Percentiles rank a stretch among this genome's conserved stretches.
Conservation (phyloP, 176 grass and related monocot genomes). For the Paspalum notatum region DNA sequence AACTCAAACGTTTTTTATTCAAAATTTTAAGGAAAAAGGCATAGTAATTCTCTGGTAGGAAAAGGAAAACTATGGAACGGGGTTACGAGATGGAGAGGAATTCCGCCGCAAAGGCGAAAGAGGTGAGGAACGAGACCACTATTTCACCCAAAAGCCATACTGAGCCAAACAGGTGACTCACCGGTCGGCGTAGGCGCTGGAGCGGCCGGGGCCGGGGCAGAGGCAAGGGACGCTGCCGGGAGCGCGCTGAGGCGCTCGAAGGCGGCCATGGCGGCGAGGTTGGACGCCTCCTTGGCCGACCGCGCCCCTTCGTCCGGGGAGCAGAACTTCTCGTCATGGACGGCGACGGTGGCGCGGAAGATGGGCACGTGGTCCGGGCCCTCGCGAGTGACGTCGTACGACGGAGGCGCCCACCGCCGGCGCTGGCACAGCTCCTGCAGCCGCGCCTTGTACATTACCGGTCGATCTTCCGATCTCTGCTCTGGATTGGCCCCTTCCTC, state of each 20-base stretch:
- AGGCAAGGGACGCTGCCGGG: background rate
- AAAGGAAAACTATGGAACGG: background rate
- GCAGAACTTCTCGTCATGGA: slow-evolving; percentile 60
- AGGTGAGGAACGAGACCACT: background rate
- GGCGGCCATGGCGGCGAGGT: slow-evolving; percentile 69
- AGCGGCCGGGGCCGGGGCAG: background rate
- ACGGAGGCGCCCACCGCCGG: slow-evolving; percentile 63
- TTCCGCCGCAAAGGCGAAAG: background rate
- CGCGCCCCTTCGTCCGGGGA: slow-evolving; percentile 43
- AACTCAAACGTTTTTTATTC: background rate
- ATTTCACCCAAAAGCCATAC: background rate
- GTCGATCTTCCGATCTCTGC: background rate
- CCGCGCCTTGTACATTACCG: slow-evolving; percentile 59
- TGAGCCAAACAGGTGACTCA: slow-evolving; percentile 25
- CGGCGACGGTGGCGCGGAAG: slow-evolving; percentile 61
- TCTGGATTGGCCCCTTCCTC: background rate
- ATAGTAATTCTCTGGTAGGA: too few species aligned
- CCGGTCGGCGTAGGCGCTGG: slow-evolving; percentile 19
- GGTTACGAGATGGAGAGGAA: background rate
- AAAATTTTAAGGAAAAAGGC: too few species aligned
- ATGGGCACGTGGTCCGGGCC: slow-evolving; percentile 45
- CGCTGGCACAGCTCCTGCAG: slow-evolving; percentile 77
- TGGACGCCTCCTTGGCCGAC: slow-evolving; percentile 67
- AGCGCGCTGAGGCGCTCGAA: slow-evolving; percentile 51
- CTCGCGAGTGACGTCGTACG: slow-evolving; percentile 42